These are phyloP conservation scores for Malassezia slooffiae DNA, from an alignment of 1,284 basidiomycete genomes.

Conservation along the genomic window DNA sequence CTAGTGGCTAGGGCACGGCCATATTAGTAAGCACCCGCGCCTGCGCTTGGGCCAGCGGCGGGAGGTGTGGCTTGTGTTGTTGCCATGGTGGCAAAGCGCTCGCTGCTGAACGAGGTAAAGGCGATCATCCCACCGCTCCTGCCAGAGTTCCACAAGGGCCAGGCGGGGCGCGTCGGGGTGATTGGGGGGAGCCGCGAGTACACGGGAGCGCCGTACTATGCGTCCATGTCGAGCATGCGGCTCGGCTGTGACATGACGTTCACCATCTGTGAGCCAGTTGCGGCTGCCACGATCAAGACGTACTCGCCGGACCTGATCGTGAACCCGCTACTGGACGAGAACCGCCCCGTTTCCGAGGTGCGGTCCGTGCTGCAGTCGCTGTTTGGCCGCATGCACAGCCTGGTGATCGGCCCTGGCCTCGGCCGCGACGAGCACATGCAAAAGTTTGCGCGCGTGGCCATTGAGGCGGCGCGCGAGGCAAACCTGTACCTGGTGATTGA, in stretches of 20 bases:
- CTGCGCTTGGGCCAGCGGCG: not conserved
- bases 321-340: constrained; percentile 64
- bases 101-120: constrained; percentile 50
- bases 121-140: constrained; percentile 72
- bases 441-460: constrained; percentile 52
- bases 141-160: constrained; percentile 81
- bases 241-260: constrained; percentile 80
- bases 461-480: constrained; percentile 51
- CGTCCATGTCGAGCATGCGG: constrained; percentile 28
- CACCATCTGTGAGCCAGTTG: constrained; percentile 82
- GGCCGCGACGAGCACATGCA: constrained; percentile 77
- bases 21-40: no score
- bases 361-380: constrained; percentile 57
- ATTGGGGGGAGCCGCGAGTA: constrained; percentile 88
- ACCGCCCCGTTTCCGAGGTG: constrained; percentile 43
- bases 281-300: constrained; percentile 82
- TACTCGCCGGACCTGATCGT: constrained; percentile 91
- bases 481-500: constrained; percentile 85
- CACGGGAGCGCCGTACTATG: constrained; percentile 82
- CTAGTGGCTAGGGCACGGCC: no score
- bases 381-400: constrained; percentile 73
- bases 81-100: constrained; percentile 2
- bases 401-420: constrained; percentile 77
- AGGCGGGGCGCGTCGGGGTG: constrained; percentile 88
- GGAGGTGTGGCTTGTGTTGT: not conserved